Evolutionary conservation across 352 stramenopile genomes (phyloP).

Genomic region (Pythium graminicola): DNA sequence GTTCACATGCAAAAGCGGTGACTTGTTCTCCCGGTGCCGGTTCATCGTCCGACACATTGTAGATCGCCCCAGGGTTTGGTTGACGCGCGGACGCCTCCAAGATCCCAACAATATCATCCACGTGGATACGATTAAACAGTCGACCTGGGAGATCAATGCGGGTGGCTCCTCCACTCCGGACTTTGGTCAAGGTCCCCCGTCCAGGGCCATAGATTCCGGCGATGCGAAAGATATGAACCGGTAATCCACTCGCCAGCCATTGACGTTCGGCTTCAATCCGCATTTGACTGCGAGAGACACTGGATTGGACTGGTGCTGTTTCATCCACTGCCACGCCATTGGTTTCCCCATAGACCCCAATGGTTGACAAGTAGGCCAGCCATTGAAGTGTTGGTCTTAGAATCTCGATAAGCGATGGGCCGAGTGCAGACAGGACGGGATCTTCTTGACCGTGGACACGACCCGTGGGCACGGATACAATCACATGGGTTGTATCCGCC

Average conservation of each 20-base stretch:
- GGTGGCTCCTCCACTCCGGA: slow-evolving; percentile 56
- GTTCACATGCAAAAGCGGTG: slow-evolving; percentile 65
- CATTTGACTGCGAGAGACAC: slow-evolving; percentile 57
- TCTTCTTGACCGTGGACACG: slow-evolving; percentile 46
- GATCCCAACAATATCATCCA: slow-evolving; percentile 85
- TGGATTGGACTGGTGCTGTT: slow-evolving; percentile 58
- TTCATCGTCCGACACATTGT: slow-evolving; percentile 89
- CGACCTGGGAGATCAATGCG: slow-evolving; percentile 69
- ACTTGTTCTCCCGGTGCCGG: slow-evolving; percentile 77
- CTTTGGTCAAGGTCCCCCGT: slow-evolving; percentile 71
- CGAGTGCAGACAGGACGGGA: slow-evolving; percentile 56
- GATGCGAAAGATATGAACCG: slow-evolving; percentile 84
- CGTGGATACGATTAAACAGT: slow-evolving; percentile 87
- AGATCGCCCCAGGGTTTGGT: slow-evolving; percentile 62
- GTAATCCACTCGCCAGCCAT: slow-evolving; percentile 68
- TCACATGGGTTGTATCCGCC: slow-evolving; percentile 55
- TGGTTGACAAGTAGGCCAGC: slow-evolving; percentile 89
- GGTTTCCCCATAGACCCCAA: slow-evolving; percentile 91
- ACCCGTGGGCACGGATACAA: slow-evolving; percentile 63
- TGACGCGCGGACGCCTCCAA: slow-evolving; percentile 58
- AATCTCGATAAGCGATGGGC: slow-evolving; percentile 31
- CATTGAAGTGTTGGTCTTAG: slow-evolving; percentile 57
- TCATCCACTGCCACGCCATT: slow-evolving; percentile 81
- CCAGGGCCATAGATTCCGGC: slow-evolving; percentile 89
- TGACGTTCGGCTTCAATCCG: slow-evolving; percentile 67